phyloP scores from a whole-genome alignment of 495 filamentous ascomycete genomes.

The Penicillium taxi region DNA sequence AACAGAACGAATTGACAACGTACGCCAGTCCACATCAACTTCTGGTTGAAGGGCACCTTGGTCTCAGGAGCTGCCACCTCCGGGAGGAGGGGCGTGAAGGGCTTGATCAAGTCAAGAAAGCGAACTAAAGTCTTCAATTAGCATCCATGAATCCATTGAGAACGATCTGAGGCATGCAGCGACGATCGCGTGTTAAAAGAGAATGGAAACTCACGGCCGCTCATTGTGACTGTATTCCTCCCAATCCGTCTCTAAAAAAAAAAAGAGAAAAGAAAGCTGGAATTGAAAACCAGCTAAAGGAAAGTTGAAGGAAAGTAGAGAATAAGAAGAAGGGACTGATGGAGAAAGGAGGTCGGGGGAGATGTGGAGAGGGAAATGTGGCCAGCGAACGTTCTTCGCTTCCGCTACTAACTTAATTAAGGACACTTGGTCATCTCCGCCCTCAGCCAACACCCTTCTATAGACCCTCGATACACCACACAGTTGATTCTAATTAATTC shows the following conservation, averaged over 20 bases:
- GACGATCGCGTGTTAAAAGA: slow-evolving; percentile 30
- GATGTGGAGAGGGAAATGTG: slow-evolving; percentile 30
- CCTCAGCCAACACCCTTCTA: slow-evolving; percentile 6
- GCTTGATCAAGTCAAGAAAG: slow-evolving; percentile 98
- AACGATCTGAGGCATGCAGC: slow-evolving; percentile 8
- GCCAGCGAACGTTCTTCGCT: slow-evolving; percentile 40
- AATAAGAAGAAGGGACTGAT: slow-evolving; percentile 25
- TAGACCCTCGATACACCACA: slow-evolving; percentile 10
- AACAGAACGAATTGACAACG: slow-evolving; percentile 17
- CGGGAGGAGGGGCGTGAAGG: slow-evolving; percentile 96
- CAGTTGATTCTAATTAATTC: too few relatives aligned
- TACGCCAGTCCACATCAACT: slow-evolving; percentile 98
- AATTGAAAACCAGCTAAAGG: slow-evolving; percentile 50
- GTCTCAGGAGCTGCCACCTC: slow-evolving; percentile 95
- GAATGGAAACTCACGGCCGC: slow-evolving; percentile 35
- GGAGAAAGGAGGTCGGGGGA: slow-evolving; percentile 31
- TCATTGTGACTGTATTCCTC: slow-evolving; percentile 37
- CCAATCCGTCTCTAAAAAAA: slow-evolving; percentile 24
- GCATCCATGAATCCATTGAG: slow-evolving; percentile 25
- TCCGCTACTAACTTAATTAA: slow-evolving; percentile 41
- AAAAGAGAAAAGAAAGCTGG: slow-evolving; percentile 42
- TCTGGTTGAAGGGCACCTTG: slow-evolving; percentile 98
- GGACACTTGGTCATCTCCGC: slow-evolving; percentile 39
- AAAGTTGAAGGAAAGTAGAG: slow-evolving; percentile 30
- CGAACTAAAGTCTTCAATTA: slow-evolving; percentile 57